phyloP scores from a whole-genome alignment of 177 flowering plant species.

The Vitis hybrid region DNA sequence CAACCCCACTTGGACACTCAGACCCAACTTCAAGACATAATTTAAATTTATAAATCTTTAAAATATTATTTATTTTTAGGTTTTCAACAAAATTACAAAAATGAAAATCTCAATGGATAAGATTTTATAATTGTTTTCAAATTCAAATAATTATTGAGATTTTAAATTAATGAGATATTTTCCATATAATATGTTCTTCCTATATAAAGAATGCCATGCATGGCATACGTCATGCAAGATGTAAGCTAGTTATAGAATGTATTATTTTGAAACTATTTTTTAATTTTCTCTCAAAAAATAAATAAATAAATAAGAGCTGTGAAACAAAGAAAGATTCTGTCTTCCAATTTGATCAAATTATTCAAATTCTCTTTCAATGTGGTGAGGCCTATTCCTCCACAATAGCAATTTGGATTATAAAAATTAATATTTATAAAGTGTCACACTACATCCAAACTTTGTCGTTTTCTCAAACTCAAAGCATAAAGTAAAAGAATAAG shows the following conservation, averaged over 20 bases:
- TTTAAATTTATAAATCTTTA: neutral
- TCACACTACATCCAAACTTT: slow-evolving; percentile 11
- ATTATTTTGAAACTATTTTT: neutral
- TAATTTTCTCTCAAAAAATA: neutral
- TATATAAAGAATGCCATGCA: neutral
- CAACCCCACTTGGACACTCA: no score
- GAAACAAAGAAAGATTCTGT: slow-evolving; percentile 26
- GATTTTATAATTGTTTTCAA: neutral
- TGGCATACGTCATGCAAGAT: slow-evolving; percentile 7
- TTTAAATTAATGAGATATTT: no score
- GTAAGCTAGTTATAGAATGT: neutral
- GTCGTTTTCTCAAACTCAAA: slow-evolving; percentile 20
- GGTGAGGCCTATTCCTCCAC: slow-evolving; percentile 23
- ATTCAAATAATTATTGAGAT: no score
- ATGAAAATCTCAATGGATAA: neutral
- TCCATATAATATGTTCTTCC: no score
- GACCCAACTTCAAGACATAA: no score
- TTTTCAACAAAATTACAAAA: neutral
- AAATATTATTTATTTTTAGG: neutral
- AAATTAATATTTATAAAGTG: slow-evolving; percentile 1
- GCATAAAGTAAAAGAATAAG: slow-evolving; percentile 4
- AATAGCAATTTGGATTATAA: slow-evolving; percentile 15
- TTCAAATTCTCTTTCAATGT: slow-evolving; percentile 32
- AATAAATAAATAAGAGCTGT: slow-evolving; percentile 5
- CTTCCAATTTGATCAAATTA: slow-evolving; percentile 31